Base-by-base conservation (phyloP, 768 basidiomycete species). In the Panus rudis region DNA sequence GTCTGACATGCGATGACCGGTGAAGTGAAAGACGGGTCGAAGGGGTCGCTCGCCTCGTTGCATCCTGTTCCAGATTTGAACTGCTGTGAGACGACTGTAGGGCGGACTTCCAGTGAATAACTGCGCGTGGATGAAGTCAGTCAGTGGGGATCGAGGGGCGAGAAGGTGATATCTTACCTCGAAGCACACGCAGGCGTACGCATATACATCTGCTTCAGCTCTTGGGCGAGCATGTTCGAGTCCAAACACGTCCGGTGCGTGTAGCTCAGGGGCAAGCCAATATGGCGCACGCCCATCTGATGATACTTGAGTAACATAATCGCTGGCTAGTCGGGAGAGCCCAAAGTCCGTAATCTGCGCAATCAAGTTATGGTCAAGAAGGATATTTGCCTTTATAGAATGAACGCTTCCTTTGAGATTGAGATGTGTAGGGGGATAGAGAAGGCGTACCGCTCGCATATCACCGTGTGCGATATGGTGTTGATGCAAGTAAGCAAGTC, bases 231-330 rank as follows among this genome's bases (percentile, higher is more conserved):
- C 25, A 14, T 37, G 23, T 8, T 24, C 14, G 11, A 41, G 4
- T 3, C 39, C 39, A 31, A 37, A 45, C 40, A 21, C 17, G 14
- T 45, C 44, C 7, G 44, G 44, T 20, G 12, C 8, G 6, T 28
- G 26, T 14, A 45, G 39, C 25, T 45, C 44, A 4, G 44, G 44
- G 8, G 44, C 44, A 6, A 39, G 37, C 37, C 39, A 45, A 14
- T 12, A 16, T 4, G 8, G 6, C 24, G 25, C 44, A 25, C 44
- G 37, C 6, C 39, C 39, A n/a, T 31, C 20, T 6, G 31, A 6
- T 4, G 40, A 41, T 28, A 12, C 20, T 6, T n/a, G 20, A 24
- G 6, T 22, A 24, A 17, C 14, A 6, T 14, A 17, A 6, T 6
- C 30, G 27, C 20, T 30, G 13, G 24, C 26, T 7, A 42, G 11